phyloP scores from a whole-genome alignment of 805 yeast genomes.

The Millerozyma acaciae region DNA sequence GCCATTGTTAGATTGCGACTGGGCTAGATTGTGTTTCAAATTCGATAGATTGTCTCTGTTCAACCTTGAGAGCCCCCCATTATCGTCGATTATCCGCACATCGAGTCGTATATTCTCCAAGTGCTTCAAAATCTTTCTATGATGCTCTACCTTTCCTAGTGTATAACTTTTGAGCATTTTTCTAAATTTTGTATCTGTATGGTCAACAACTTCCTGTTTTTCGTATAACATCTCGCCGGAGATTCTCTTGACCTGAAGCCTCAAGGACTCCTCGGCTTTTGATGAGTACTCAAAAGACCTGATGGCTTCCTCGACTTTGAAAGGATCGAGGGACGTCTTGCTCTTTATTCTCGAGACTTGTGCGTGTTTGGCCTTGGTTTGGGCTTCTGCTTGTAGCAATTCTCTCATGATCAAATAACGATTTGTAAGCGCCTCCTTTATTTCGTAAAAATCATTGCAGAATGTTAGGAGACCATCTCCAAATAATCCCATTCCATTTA shows the following conservation, averaged over 20 bases:
- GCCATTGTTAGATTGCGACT: slow-evolving; percentile 39
- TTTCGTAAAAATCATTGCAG: slow-evolving; percentile 72
- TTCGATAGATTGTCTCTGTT: slow-evolving; percentile 65
- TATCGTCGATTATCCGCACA: slow-evolving; percentile 67
- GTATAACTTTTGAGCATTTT: slow-evolving; percentile 56
- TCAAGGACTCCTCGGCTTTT: slow-evolving; percentile 67
- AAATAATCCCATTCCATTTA: slow-evolving; percentile 66
- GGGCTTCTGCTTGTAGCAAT: slow-evolving; percentile 70
- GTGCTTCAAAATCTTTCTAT: slow-evolving; percentile 70
- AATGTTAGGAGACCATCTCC: slow-evolving; percentile 71
- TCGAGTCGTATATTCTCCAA: slow-evolving; percentile 71
- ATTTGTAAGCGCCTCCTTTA: slow-evolving; percentile 90
- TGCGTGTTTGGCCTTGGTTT: slow-evolving; percentile 64
- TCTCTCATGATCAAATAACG: slow-evolving; percentile 92
- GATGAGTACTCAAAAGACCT: slow-evolving; percentile 75
- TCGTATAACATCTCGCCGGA: slow-evolving; percentile 84
- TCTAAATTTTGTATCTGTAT: slow-evolving; percentile 55
- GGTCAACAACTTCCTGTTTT: slow-evolving; percentile 52
- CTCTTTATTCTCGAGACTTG: slow-evolving; percentile 69
- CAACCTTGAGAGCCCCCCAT: slow-evolving; percentile 77
- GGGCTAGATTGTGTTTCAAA: slow-evolving; percentile 39
- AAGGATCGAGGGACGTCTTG: slow-evolving; percentile 73
- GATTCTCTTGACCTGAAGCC: slow-evolving; percentile 74
- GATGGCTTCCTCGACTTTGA: slow-evolving; percentile 88
- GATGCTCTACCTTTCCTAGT: slow-evolving; percentile 75